These are phyloP conservation scores for Fusarium sp. DNA, from an alignment of 2,329 filamentous ascomycete genomes.

Conservation along the genomic window DNA sequence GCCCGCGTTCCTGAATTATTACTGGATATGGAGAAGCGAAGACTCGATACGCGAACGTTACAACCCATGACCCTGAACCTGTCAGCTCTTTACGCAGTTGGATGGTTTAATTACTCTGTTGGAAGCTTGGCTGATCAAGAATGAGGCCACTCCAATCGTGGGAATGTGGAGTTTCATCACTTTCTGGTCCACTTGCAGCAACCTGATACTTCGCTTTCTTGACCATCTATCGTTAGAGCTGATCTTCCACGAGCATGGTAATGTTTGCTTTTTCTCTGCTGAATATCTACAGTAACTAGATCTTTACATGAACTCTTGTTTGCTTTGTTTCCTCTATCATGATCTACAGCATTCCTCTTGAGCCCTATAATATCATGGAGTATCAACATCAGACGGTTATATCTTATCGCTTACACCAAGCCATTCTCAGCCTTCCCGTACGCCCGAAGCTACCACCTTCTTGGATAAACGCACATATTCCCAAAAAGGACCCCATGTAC, in stretches of 20 bases:
- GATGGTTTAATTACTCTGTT: background rate
- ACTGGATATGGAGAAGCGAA: constrained; percentile 25
- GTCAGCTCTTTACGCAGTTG: background rate
- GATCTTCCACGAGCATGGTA: constrained; percentile 15
- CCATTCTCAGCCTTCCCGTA: constrained; percentile 9
- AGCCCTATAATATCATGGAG: background rate
- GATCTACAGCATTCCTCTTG: background rate
- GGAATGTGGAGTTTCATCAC: constrained; percentile 35
- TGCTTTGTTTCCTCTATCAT: no score
- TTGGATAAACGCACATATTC: constrained; percentile 7
- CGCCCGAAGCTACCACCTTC: constrained; percentile 24
- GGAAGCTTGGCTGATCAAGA: constrained; percentile 37
- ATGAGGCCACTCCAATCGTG: constrained; percentile 33
- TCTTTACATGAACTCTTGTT: background rate
- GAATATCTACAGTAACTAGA: background rate
- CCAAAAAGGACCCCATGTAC: background rate
- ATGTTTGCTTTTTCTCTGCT: constrained; percentile 18
- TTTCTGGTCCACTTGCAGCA: constrained; percentile 4
- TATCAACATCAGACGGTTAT: constrained; percentile 11
- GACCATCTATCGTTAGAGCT: constrained; percentile 11
- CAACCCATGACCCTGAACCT: background rate
- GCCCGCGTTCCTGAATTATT: constrained; percentile 10
- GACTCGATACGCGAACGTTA: constrained; percentile 25
- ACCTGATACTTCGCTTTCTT: constrained; percentile 21
- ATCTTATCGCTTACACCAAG: constrained; percentile 1